Evolutionary conservation across 2,329 filamentous ascomycete species (phyloP).

Genomic region (Lasiodiplodia sp.): DNA sequence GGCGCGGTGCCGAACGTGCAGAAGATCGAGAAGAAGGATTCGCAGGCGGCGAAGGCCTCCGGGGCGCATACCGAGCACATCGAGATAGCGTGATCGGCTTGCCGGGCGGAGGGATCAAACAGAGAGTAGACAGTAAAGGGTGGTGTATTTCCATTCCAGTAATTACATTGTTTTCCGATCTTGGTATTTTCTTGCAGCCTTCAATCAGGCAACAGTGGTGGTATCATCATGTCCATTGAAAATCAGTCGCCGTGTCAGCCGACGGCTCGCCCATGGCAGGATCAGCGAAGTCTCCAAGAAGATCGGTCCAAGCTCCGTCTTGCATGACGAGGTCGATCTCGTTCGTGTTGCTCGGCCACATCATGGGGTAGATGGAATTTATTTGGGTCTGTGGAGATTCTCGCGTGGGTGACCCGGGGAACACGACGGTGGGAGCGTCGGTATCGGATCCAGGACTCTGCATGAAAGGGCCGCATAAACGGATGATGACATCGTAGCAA

Average conservation of each 20-base stretch:
- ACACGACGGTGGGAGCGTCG: constrained; percentile 20
- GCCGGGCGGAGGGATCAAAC: not conserved
- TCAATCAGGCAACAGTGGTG: not conserved
- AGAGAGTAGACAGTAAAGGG: not conserved
- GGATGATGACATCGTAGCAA: constrained; percentile 52
- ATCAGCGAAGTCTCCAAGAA: constrained; percentile 22
- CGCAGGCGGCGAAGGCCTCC: not conserved
- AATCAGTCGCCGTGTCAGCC: not conserved
- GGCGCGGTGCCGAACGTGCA: constrained; percentile 31
- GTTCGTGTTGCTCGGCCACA: constrained; percentile 34
- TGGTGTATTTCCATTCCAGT: not conserved
- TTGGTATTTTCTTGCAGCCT: not conserved
- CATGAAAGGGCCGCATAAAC: constrained; percentile 47
- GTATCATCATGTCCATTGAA: constrained; percentile 6
- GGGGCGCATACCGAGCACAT: constrained; percentile 17
- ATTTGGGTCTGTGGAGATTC: constrained; percentile 35
- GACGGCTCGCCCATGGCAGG: not conserved
- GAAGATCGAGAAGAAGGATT: constrained; percentile 28
- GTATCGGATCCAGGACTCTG: constrained; percentile 24
- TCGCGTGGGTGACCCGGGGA: constrained; percentile 31
- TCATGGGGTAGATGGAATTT: constrained; percentile 35
- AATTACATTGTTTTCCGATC: not conserved
- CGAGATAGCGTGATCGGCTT: not conserved
- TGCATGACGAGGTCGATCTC: constrained; percentile 35
- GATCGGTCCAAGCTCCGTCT: constrained; percentile 33